Percentiles rank a stretch among this genome's conserved stretches.
Conservation (phyloP, 1,284 basidiomycete species). For the Malassezia globosa region DNA sequence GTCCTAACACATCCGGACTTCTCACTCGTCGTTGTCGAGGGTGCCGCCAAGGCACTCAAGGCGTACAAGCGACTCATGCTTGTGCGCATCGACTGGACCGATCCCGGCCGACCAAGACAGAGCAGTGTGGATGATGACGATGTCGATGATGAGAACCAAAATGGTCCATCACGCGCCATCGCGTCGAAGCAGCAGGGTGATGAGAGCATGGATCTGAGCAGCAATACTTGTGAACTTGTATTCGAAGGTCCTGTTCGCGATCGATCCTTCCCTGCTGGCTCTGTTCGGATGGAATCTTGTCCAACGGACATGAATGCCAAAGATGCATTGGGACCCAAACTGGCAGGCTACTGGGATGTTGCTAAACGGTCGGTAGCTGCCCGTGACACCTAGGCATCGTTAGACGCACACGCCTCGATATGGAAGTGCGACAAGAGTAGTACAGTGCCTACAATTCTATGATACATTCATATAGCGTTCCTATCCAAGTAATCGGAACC, state of each 20-base stretch:
- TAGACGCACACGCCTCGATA: no score
- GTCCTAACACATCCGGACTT: slow-evolving; percentile 80
- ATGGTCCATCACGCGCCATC: no score
- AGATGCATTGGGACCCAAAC: slow-evolving; percentile 67
- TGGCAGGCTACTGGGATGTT: slow-evolving; percentile 84
- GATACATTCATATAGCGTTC: neutral
- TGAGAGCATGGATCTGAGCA: slow-evolving; percentile 53
- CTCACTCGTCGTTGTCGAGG: slow-evolving; percentile 85
- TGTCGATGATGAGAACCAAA: slow-evolving; percentile 25
- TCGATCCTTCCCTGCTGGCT: slow-evolving; percentile 47
- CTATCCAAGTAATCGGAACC: slow-evolving; percentile 12
- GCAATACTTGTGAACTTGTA: slow-evolving; percentile 78
- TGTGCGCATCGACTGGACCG: slow-evolving; percentile 84
- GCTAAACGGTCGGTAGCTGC: slow-evolving; percentile 55
- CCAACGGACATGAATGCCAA: slow-evolving; percentile 74
- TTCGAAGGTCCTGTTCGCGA: slow-evolving; percentile 87
- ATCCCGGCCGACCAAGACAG: slow-evolving; percentile 68
- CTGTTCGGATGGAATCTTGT: slow-evolving; percentile 58
- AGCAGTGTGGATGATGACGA: slow-evolving; percentile 26
- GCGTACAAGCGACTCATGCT: slow-evolving; percentile 81
- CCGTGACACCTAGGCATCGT: no score
- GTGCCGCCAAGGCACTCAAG: slow-evolving; percentile 70
- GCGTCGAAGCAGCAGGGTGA: neutral
- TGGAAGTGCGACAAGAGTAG: no score
- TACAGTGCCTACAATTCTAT: neutral